A percentile compares a stretch with the other conserved stretches of the same genome.
These are phyloP conservation scores for Aspergillus sp. DNA, from an alignment of 2,329 filamentous ascomycete species.

Conservation along the genomic window DNA sequence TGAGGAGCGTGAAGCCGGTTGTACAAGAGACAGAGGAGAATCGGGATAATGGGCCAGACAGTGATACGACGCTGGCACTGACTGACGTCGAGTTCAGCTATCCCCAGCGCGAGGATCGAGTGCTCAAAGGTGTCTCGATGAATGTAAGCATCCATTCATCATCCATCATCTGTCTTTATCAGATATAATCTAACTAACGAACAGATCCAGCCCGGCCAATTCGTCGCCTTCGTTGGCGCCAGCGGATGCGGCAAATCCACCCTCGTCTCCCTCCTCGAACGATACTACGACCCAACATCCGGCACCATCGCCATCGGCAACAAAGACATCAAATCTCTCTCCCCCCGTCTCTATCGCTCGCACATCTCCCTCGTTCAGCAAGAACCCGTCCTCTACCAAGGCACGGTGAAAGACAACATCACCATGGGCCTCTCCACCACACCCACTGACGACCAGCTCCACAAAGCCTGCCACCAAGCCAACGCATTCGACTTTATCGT, in stretches of 20 bases:
- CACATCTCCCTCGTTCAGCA: constrained; percentile 68
- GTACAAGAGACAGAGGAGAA: constrained; percentile 45
- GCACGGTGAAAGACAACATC: constrained; percentile 66
- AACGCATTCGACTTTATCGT: constrained; percentile 49
- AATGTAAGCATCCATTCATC: too few relatives aligned
- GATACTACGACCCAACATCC: constrained; percentile 65
- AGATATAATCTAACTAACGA: too few relatives aligned
- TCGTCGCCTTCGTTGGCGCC: constrained; percentile 52
- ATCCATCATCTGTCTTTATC: too few relatives aligned
- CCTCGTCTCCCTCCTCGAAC: constrained; percentile 56
- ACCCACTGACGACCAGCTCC: constrained; percentile 26
- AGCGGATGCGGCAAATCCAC: constrained; percentile 63
- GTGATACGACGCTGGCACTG: constrained; percentile 32
- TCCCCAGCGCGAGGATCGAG: constrained; percentile 16
- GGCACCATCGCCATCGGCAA: constrained; percentile 64
- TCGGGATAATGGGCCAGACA: constrained; percentile 11
- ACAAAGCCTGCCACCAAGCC: constrained; percentile 32
- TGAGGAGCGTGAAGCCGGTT: constrained; percentile 40
- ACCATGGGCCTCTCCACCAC: constrained; percentile 51
- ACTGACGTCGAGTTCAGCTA: constrained; percentile 42
- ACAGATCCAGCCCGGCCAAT: constrained; percentile 39
- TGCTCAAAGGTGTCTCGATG: constrained; percentile 25
- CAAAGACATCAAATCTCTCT: constrained; percentile 54
- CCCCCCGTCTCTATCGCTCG: constrained; percentile 59
- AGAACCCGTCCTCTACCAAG: constrained; percentile 68